Percentiles rank a stretch among this genome's conserved stretches.
These are phyloP conservation scores for Gracilaria caudata DNA, from an alignment of 23 red algal genomes.

Conservation along the genomic window DNA sequence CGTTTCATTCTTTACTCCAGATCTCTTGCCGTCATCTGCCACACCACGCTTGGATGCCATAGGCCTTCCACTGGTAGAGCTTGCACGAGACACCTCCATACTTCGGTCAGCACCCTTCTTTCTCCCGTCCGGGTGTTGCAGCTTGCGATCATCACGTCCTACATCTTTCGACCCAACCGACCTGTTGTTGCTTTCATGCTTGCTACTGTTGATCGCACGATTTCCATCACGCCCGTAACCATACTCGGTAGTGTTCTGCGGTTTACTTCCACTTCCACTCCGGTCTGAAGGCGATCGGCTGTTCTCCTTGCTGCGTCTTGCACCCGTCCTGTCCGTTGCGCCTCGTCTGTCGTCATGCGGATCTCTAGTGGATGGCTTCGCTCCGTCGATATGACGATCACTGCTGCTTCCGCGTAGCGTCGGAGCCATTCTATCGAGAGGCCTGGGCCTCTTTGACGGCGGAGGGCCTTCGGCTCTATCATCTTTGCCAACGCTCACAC, in stretches of 20 bases:
- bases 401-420: neutral
- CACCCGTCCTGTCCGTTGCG: neutral
- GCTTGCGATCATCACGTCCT: constrained; percentile 21
- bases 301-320: neutral
- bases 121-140: neutral
- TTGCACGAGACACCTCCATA: neutral
- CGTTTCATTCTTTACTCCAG: neutral
- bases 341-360: neutral
- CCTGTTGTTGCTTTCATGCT: neutral
- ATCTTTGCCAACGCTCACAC: neutral
- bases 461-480: neutral
- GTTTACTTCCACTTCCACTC: neutral
- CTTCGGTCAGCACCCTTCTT: neutral
- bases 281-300: constrained; percentile 1
- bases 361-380: neutral
- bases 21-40: neutral
- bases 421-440: neutral
- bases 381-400: neutral
- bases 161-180: neutral
- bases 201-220: neutral
- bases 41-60: neutral
- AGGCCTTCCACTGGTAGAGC: neutral
- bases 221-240: constrained; percentile 12
- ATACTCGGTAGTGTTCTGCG: neutral
- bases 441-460: neutral